Base-by-base conservation (phyloP, 2,329 filamentous ascomycete species). In the Claviceps maximensis region DNA sequence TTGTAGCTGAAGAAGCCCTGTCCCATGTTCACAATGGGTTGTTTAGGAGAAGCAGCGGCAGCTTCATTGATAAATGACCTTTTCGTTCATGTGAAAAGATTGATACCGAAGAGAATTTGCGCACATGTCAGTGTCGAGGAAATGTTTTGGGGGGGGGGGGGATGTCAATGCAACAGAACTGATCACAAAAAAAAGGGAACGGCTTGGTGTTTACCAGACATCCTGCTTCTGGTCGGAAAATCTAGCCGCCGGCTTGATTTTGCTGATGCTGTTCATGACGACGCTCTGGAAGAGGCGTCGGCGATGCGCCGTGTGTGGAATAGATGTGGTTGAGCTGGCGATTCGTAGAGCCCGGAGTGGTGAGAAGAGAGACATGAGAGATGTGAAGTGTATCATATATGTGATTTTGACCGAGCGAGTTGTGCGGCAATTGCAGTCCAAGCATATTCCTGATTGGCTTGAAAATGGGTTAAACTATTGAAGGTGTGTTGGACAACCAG, bases 1-100 rank as follows among this genome's bases (percentile, higher is more conserved):
- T 97, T 97, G 70, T 97, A 97, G 54, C 91, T 91, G 61, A 89
- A 90, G 60, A 89, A 89, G 52, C 79, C 79, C 64, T 82, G 79
- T 29, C 79, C 80, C 73, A 83, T 74, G 60, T 84, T 84, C 56
- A 83, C 75, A 58, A 84, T 82, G 54, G 80, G 79, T 64, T 82
- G 79, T 55, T 74, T 77, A 19, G 79, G 79, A 27, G 79, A 82
- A 31, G 78, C 77, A 8, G 78, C 77, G 3, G 81, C 80, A 12
- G 77, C 81, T 67, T 84, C 80, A 58, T 84, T 84, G 69, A 84
- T 71, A 67, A 84, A 83, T 58, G 78, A 76, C 79, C 79, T 82
- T 51, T 41, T 17, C 17, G 27, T 23, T 9, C 8, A 33, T 33
- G 12, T 9, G 29, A 33, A 2, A 33, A 33, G 12, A 31, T 5